A percentile compares a stretch with the other conserved stretches of the same genome.
Evolutionary conservation across 179 eudicot genomes (phyloP).

Genomic region (Spergularia azorica): DNA sequence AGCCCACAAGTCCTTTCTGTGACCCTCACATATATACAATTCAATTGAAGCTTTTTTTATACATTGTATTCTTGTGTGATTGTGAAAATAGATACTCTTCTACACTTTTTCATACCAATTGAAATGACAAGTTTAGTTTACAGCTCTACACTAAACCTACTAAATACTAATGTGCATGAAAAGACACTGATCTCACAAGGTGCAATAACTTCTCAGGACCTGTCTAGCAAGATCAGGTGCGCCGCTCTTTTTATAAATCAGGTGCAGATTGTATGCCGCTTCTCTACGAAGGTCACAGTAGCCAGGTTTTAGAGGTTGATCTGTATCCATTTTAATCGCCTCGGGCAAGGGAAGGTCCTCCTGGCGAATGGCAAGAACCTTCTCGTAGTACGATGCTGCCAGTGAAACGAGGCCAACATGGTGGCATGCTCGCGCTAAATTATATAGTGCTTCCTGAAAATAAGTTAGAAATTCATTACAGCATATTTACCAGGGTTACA

Average conservation of each 20-base stretch:
- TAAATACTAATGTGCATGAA: not conserved
- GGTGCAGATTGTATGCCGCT: slow-evolving; percentile 80
- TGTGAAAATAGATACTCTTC: no score
- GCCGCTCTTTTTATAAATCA: slow-evolving; percentile 75
- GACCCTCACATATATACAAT: no score
- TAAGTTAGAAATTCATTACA: not conserved
- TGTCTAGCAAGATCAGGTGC: slow-evolving; percentile 84
- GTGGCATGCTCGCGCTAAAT: slow-evolving; percentile 78
- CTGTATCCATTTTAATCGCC: slow-evolving; percentile 43
- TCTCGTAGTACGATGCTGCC: slow-evolving; percentile 73
- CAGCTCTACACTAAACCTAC: no score
- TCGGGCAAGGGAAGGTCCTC: slow-evolving; percentile 64
- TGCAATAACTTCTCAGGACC: slow-evolving; percentile 60
- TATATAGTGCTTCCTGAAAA: slow-evolving; percentile 74
- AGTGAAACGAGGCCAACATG: slow-evolving; percentile 75
- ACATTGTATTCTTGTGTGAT: no score
- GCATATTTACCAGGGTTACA: not conserved
- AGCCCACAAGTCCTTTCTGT: no score
- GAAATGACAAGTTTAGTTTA: no score
- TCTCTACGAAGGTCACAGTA: slow-evolving; percentile 77
- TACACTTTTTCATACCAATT: not conserved
- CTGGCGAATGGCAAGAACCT: slow-evolving; percentile 53
- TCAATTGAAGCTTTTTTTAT: no score
- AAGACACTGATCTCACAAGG: slow-evolving; percentile 9
- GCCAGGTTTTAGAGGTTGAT: slow-evolving; percentile 42